These are phyloP conservation scores for Protomyces lactucae-debilis DNA, from an alignment of 1,139 yeast genomes.

Conservation along the genomic window DNA sequence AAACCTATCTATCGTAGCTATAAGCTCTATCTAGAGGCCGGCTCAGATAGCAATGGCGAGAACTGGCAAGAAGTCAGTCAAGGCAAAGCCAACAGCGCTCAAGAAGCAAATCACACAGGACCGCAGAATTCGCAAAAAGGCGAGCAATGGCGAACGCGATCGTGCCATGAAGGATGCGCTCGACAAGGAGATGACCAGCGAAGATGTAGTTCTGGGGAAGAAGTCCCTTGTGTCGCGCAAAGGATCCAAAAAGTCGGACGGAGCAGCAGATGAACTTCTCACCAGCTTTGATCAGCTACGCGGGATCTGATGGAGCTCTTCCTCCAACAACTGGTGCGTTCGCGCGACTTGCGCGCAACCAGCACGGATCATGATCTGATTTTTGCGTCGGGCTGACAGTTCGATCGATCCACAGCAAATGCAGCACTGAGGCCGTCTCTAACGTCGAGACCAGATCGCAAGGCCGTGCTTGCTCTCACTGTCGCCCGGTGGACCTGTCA, in stretches of 20 bases:
- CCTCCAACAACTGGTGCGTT: neutral
- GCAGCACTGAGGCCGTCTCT: too few relatives aligned
- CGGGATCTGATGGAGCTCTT: neutral
- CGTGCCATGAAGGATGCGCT: conserved; percentile 7
- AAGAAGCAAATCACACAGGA: conserved; percentile 23
- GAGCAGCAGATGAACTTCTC: conserved; percentile 11
- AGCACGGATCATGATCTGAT: too few relatives aligned
- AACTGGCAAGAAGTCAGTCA: conserved; percentile 20
- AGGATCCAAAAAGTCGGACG: neutral
- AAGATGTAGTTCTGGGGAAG: conserved; percentile 3
- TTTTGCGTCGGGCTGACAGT: too few relatives aligned
- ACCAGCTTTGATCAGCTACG: conserved; percentile 22
- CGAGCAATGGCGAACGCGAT: conserved; percentile 9
- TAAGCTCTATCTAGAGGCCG: too few relatives aligned
- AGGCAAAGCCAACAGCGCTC: conserved; percentile 10
- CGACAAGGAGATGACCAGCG: conserved; percentile 23
- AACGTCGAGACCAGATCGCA: too few relatives aligned
- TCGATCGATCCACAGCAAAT: too few relatives aligned
- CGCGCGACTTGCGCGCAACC: too few relatives aligned
- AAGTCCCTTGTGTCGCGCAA: neutral
- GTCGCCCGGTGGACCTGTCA: too few relatives aligned
- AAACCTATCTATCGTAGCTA: too few relatives aligned
- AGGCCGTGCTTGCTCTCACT: too few relatives aligned
- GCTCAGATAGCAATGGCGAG: conserved; percentile 16
- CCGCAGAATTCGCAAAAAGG: conserved; percentile 12